Percentiles rank a stretch among this genome's conserved stretches.
Evolutionary conservation across 306 rosid species (phyloP).

Genomic region (Cyclanthera cordifolia): DNA sequence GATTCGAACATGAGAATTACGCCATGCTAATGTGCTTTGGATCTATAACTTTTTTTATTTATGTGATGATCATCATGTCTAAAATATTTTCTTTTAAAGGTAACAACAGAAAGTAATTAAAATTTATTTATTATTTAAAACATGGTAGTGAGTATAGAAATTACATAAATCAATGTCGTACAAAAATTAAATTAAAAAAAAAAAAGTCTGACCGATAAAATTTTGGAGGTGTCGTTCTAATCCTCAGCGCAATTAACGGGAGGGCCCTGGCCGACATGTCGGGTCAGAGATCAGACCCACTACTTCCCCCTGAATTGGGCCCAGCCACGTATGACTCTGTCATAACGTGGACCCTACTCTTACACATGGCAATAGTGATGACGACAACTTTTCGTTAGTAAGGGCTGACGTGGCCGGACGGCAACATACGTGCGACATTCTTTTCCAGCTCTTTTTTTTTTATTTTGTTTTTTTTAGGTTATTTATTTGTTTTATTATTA

Average conservation of each 20-base stretch:
- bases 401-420: not conserved
- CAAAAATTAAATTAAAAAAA: no score
- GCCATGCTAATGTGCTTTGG: no score
- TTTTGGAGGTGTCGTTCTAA: not conserved
- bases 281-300: not conserved
- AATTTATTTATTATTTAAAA: no score
- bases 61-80: no score
- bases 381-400: not conserved
- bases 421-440: not conserved
- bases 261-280: slow-evolving; percentile 9
- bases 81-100: no score
- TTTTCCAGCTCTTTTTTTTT: not conserved
- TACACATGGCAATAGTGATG: not conserved
- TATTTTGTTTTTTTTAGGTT: not conserved
- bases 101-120: no score
- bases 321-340: not conserved
- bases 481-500: not conserved
- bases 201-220: no score
- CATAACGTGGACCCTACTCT: not conserved
- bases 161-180: no score
- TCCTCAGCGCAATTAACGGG: no score
- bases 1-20: no score
- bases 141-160: no score
- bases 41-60: no score
- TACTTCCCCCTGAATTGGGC: slow-evolving; percentile 10